These are phyloP conservation scores for Scenedesmus sp. DNA, from an alignment of 163 green algal genomes.

Conservation along the genomic window DNA sequence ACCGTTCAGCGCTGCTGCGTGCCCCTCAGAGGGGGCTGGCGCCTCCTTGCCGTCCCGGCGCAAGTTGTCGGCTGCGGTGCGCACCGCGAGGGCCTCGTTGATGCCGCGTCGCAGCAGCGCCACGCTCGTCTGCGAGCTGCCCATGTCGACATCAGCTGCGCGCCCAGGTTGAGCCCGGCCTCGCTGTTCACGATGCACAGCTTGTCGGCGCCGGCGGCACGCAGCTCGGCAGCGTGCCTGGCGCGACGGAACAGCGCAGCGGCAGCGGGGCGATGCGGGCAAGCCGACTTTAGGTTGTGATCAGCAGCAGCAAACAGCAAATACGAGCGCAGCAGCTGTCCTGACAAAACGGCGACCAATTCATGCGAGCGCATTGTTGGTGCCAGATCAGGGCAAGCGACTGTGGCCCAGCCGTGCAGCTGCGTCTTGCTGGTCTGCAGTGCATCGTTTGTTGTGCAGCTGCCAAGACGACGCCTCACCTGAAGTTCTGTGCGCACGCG, in stretches of 20 bases:
- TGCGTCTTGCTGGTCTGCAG: background rate
- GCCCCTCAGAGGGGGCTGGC: background rate
- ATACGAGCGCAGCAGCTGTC: too few species aligned
- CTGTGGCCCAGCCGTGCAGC: too few species aligned
- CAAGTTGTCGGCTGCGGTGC: constrained; percentile 31
- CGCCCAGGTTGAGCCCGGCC: constrained; percentile 66
- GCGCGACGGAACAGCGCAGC: background rate
- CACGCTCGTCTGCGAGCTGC: constrained; percentile 51
- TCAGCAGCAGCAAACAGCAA: background rate
- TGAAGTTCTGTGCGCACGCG: constrained; percentile 75
- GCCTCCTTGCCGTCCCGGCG: background rate
- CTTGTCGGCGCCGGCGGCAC: constrained; percentile 74
- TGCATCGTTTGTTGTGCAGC: background rate
- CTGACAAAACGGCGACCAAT: too few species aligned
- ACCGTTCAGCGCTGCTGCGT: background rate
- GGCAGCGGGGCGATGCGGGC: background rate
- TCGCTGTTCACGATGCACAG: constrained; percentile 67
- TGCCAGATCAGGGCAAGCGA: too few species aligned
- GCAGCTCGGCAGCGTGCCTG: constrained; percentile 80
- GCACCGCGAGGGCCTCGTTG: constrained; percentile 42
- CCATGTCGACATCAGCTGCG: constrained; percentile 60
- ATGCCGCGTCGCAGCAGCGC: constrained; percentile 40
- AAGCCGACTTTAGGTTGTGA: background rate
- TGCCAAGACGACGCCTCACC: constrained; percentile 23
- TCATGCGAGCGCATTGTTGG: too few species aligned